Evolutionary conservation across 2,329 filamentous ascomycete species (phyloP), one percentile per base, ranked within the genome.

Genomic region (Clarireedia sp.): DNA sequence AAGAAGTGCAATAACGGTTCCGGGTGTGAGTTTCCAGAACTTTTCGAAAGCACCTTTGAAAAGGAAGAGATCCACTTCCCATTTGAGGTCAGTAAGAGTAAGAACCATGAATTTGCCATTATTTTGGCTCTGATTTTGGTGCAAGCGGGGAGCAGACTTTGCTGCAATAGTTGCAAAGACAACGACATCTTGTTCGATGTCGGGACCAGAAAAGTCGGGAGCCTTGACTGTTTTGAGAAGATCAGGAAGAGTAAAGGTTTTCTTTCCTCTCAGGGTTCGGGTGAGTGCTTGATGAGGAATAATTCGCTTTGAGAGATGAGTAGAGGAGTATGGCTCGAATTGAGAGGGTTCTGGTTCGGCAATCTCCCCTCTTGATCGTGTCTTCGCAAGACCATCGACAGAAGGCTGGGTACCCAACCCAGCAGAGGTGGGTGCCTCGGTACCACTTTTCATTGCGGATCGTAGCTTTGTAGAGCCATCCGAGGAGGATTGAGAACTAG

Each of bases 21-120:
- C 94, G 2, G 89, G 81, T 0, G 85, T 85, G n/a, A 97, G 75
- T 68, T 95, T 95, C 86, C 92, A 97, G 74, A 94, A 99, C 54
- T 88, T 84, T 16, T 89, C 86, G 65, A 97, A 96, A 6, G 90
- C 95, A 0, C 86, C 84, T 64, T 89, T 88, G 71, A 99, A 99
- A 14, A 99, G 80, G 64, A 90, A 97, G 43, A 97, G 79, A 61
- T 97, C 91, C 12, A 99, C 71, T 64, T 96, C 90, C 82, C 85
- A 96, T 64, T 90, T 86, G 10, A 99, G 75, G 69, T 99, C 92
- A 0, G 89, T 90, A 2, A 99, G 77, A 2, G 83, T 89, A 59
- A 99, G 75, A 1, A 92, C 86, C 88, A 99, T 96, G 74, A 95
- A 99, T 69, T 95, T 96, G 49, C 86, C 86, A 19, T 79, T 73